Evolutionary conservation across 768 basidiomycete species (phyloP), one percentile per base, ranked within the genome.

Genomic region (Rhizopogon vulgaris): DNA sequence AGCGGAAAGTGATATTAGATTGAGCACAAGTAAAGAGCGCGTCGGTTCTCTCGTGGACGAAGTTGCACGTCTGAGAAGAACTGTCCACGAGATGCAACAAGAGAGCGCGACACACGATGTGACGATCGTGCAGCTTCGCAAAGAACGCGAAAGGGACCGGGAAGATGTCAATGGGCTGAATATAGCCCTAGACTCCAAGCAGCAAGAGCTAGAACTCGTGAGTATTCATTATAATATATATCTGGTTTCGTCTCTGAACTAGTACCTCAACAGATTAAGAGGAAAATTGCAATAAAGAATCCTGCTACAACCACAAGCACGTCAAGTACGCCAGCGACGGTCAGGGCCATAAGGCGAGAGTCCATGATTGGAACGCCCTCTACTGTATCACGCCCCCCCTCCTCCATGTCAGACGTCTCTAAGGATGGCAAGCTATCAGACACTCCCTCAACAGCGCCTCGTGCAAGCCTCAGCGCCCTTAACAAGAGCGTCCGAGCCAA

Each of bases 131-230:
- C 85, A 88, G 59, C 67, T 90, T 48, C 77, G 75, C 55, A 90
- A 88, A 69, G 76, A 85, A 59, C 73, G 79, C 37, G 71, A 73
- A 0, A 74, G 83, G 61, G 78, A 86, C 55, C 84, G 85, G 66
- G 86, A 93, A 39, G 93, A 95, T 66, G 65, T 87, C 18, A 69
- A 78, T 43, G 87, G 89, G n/a, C 69, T 95, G 59, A 94, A 95
- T 60, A 92, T 94, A 34, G 94, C 93, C 0, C 69, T 96, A 49
- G 91, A 94, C 67, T 85, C 91, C 24, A 96, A 96, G 69, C 94
- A 96, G 61, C 92, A 94, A 66, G 94, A 95, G 66, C 71, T 96
- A 37, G 92, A 95, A 64, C 63, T 94, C 67, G 94, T 96, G 53
- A 49, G 81, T 75, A 39, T 27, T 17, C 51, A 60, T 38, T n/a